Base-by-base conservation (phyloP, 495 filamentous ascomycete species). In the Penicillium odoratum region DNA sequence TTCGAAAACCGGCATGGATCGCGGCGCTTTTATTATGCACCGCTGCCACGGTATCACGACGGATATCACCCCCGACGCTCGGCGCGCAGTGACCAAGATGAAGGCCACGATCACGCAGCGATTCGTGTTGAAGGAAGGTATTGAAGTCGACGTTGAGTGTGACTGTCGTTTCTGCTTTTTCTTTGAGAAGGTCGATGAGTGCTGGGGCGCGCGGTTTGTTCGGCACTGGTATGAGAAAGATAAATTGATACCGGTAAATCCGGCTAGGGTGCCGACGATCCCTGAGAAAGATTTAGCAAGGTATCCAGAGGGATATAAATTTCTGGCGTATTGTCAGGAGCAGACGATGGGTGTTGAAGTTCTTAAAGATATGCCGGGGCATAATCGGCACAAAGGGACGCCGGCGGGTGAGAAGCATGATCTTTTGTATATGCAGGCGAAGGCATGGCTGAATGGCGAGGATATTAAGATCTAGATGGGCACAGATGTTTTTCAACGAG, bases 171-270 rank as follows among this genome's bases (percentile, higher is more conserved):
- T 88, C 60, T 79, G 78, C 57, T 86, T 86, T 68, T 85, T 86
- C 60, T 86, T 79, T 58, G 69, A 82, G 55, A 79, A 80, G 59
- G 45, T 62, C 31, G 63, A 63, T 33, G 69, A 65, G 0, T 72
- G 72, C 25, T 87, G 84, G 84, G 79, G 80, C 61, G 82, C 84
- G 26, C 73, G 71, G 26, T 86, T 81, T 66, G 84, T 85, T 61
- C 78, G 84, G 55, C 78, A 86, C 52, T 86, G 84, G 76, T 88
- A 88, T 63, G 84, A 86, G 67, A 88, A 88, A 74, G 85, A 88
- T 70, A 87, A 86, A 65, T 61, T 88, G 43, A 73, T 87, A 21
- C 78, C 81, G 15, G 78, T 82, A 16, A 80, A 84, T 61, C 81
- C 82, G 30, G 70, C 68, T 38, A 77, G 72, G 11, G 64, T 78